These are phyloP conservation scores for Tripterygium wilfordii DNA, from an alignment of 177 flowering plant genomes.

Conservation along the genomic window DNA sequence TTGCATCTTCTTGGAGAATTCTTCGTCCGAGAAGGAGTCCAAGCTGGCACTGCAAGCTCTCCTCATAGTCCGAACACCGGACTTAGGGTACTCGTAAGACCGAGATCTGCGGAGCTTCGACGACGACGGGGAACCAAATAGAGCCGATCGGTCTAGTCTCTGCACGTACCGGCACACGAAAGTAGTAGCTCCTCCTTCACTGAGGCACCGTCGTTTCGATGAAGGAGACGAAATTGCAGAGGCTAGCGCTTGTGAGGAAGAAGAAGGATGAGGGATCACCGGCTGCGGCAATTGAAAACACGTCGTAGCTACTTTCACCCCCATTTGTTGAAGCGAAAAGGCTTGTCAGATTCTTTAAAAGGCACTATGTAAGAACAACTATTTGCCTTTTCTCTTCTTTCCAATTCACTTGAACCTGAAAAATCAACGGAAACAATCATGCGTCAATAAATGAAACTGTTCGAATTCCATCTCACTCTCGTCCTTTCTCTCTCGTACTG, in stretches of 20 bases:
- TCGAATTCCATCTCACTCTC: too few relatives aligned
- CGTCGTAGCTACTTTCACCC: conserved; percentile 43
- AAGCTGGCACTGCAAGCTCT: conserved; percentile 49
- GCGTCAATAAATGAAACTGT: too few relatives aligned
- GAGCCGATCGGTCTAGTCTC: conserved; percentile 25
- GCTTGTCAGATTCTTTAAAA: too few relatives aligned
- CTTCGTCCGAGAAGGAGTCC: conserved; percentile 67
- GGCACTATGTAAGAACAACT: too few relatives aligned
- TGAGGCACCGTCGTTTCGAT: conserved; percentile 16
- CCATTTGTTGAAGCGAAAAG: conserved; percentile 24
- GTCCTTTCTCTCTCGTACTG: too few relatives aligned
- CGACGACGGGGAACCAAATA: conserved; percentile 34
- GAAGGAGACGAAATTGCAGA: conserved; percentile 39
- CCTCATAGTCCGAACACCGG: conserved; percentile 15
- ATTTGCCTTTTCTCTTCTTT: background rate
- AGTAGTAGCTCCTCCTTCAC: conserved; percentile 11
- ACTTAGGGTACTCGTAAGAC: conserved; percentile 35
- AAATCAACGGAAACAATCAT: conserved; percentile 1
- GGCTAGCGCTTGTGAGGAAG: conserved; percentile 42
- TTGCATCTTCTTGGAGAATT: conserved; percentile 42
- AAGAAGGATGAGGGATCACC: conserved; percentile 32
- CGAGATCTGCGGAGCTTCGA: conserved; percentile 32
- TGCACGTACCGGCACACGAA: conserved; percentile 25
- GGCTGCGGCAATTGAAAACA: conserved; percentile 61
- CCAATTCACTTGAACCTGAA: conserved; percentile 19